A percentile compares a stretch with the other conserved stretches of the same genome.
phyloP scores from a whole-genome alignment of 805 yeast species.

The Diddensiella santjacobensis region DNA sequence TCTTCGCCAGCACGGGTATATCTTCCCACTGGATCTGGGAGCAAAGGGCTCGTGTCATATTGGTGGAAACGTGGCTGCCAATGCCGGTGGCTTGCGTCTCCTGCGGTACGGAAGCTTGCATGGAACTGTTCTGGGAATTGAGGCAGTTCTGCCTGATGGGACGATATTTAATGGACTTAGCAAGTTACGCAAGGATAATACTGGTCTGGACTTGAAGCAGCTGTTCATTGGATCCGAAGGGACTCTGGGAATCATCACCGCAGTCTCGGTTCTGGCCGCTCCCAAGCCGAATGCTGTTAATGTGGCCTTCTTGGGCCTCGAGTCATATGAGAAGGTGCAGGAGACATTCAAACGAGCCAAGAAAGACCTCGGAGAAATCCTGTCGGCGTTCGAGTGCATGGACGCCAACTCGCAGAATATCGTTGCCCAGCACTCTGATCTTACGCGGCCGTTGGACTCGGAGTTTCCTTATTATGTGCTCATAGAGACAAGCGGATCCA shows the following conservation, averaged over 20 bases:
- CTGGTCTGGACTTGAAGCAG: slow-evolving; percentile 92
- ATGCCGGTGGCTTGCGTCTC: slow-evolving; percentile 91
- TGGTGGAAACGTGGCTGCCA: slow-evolving; percentile 93
- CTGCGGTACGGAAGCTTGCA: slow-evolving; percentile 88
- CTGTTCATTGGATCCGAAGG: slow-evolving; percentile 94
- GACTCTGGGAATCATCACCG: slow-evolving; percentile 85
- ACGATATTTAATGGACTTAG: slow-evolving; percentile 74
- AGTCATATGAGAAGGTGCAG: slow-evolving; percentile 79
- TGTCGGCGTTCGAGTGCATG: slow-evolving; percentile 94
- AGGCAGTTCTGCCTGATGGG: slow-evolving; percentile 91
- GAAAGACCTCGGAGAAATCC: slow-evolving; percentile 72
- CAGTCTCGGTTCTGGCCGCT: slow-evolving; percentile 85
- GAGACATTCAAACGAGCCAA: slow-evolving; percentile 76
- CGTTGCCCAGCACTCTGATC: slow-evolving; percentile 45
- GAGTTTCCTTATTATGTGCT: slow-evolving; percentile 85
- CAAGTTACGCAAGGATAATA: slow-evolving; percentile 87
- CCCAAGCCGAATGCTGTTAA: slow-evolving; percentile 80
- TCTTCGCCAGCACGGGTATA: slow-evolving; percentile 76
- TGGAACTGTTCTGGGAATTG: slow-evolving; percentile 86
- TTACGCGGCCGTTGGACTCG: slow-evolving; percentile 73
- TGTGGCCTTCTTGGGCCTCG: slow-evolving; percentile 83
- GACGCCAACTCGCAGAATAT: slow-evolving; percentile 59
- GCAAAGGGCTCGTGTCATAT: slow-evolving; percentile 96
- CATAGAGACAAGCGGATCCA: slow-evolving; percentile 95
- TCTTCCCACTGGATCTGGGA: slow-evolving; percentile 90